Base-by-base conservation (phyloP, 2,329 filamentous ascomycete species). In the Cryphonectria naterciae region DNA sequence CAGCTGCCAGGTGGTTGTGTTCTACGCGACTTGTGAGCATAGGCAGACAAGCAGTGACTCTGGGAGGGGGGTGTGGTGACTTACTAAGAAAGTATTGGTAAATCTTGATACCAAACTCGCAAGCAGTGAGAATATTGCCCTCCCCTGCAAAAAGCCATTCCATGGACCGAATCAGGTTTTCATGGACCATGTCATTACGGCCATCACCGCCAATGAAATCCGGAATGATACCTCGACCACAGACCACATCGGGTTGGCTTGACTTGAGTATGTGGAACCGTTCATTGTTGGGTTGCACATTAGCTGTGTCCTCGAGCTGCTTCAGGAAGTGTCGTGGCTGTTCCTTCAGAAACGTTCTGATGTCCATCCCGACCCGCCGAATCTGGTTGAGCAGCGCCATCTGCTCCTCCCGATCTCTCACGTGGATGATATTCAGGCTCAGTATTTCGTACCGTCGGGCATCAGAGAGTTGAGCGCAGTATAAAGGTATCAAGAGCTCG, bases 51-150 rank as follows among this genome's bases (percentile, higher is more conserved):
- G 17, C 1, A 75, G 70, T 68, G 63, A 49, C n/a, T 54, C 25
- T 43, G 35, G 63, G 19, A 2, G 7, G 6, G 19, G 17, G 17
- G 17, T 65, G 60, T 19, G 46, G 32, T n/a, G 43, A 87, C 93
- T 85, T 88, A 97, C 94, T 87, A 63, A 97, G 86, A 77, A 98
- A 94, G 72, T 91, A 90, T 77, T 92, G 92, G 82, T 97, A 93
- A n/a, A 95, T 87, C 75, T 89, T 86, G 41, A 88, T 88, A 58
- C 93, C 90, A 63, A 77, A 81, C 37, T 76, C 75, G 74, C 79
- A 80, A 46, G 79, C 80, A 71, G 79, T 78, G 25, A 76, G 74
- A 1, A 79, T 75, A 56, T 78, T 74, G 2, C 77, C 91, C 65
- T 92, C 88, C 11, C 95, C 87, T 69, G 93, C 86, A 70, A 93